Percentiles rank a stretch among this genome's conserved stretches.
These are phyloP conservation scores for Talaromyces marneffei DNA, from an alignment of 2,329 filamentous ascomycete genomes.

Conservation along the genomic window DNA sequence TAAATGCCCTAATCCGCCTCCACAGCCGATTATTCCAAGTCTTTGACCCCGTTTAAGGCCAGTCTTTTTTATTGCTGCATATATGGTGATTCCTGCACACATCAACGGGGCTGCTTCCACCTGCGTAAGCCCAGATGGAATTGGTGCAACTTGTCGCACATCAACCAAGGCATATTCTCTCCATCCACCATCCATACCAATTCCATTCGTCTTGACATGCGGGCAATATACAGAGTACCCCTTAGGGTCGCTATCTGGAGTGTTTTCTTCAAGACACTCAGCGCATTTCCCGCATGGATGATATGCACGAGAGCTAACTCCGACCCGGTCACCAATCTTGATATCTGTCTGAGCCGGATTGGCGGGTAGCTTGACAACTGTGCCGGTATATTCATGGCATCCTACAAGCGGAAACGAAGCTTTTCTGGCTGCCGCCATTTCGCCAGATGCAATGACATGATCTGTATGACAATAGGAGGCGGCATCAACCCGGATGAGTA, in stretches of 20 bases:
- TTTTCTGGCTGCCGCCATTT: slow-evolving; percentile 24
- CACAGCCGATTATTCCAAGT: slow-evolving; percentile 60
- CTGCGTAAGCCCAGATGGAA: slow-evolving; percentile 28
- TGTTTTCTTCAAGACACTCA: slow-evolving; percentile 17
- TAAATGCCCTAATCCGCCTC: slow-evolving; percentile 66
- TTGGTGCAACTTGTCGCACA: slow-evolving; percentile 18
- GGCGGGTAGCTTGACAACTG: slow-evolving; percentile 29
- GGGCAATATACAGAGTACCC: slow-evolving; percentile 16
- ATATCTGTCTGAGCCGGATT: slow-evolving; percentile 12
- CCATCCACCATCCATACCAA: slow-evolving; percentile 19
- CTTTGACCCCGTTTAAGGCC: slow-evolving; percentile 59
- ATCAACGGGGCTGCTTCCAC: slow-evolving; percentile 31
- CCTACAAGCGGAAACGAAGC: slow-evolving; percentile 43
- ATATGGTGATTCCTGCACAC: slow-evolving; percentile 38
- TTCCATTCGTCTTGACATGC: slow-evolving; percentile 5
- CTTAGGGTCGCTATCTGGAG: slow-evolving; percentile 10
- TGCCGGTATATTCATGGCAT: slow-evolving; percentile 46
- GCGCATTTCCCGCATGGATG: slow-evolving; percentile 17
- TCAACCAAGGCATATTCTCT: slow-evolving; percentile 22
- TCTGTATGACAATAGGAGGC: slow-evolving; percentile 47
- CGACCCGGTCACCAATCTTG: slow-evolving; percentile 12
- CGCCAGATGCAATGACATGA: slow-evolving; percentile 32
- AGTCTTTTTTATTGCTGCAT: slow-evolving; percentile 53
- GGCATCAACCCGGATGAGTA: slow-evolving; percentile 44
- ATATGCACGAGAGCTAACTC: slow-evolving; percentile 7